Percentiles rank a stretch among this genome's conserved stretches.
Conservation (phyloP, 192 early-diverging fungal species). For the Spizellomyces sp. region DNA sequence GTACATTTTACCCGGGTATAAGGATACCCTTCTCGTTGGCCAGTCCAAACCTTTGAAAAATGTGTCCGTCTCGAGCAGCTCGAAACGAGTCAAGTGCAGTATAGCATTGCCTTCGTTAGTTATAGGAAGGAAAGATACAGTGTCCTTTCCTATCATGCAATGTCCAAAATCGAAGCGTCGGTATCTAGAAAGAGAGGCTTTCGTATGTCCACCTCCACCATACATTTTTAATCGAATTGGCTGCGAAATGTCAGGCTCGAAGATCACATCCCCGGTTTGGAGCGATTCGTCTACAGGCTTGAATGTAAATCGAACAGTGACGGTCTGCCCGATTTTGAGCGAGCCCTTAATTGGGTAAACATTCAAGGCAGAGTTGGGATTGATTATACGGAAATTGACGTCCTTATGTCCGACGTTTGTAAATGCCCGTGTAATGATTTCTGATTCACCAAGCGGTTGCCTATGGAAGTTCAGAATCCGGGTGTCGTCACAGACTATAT, state of each 20-base stretch:
- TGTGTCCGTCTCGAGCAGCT: constrained; percentile 59
- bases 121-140: constrained; percentile 58
- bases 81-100: constrained; percentile 58
- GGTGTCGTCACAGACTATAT: constrained; percentile 62
- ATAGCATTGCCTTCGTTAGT: constrained; percentile 68
- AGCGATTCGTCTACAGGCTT: constrained; percentile 54
- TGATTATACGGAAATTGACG: constrained; percentile 48
- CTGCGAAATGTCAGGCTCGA: constrained; percentile 63
- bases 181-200: constrained; percentile 57
- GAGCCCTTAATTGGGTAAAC: constrained; percentile 47
- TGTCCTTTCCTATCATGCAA: constrained; percentile 70
- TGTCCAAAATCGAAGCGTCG: constrained; percentile 67
- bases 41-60: constrained; percentile 60
- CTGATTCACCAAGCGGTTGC: constrained; percentile 61
- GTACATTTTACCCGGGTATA: constrained; percentile 58
- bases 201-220: constrained; percentile 62
- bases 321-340: constrained; percentile 53
- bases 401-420: constrained; percentile 66
- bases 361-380: constrained; percentile 48
- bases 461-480: constrained; percentile 60
- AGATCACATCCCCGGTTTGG: constrained; percentile 55
- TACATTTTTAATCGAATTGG: constrained; percentile 61
- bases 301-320: constrained; percentile 57
- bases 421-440: constrained; percentile 53
- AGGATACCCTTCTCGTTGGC: constrained; percentile 51